Evolutionary conservation across 805 yeast species (phyloP).

Genomic region (Blastobotrys americana): DNA sequence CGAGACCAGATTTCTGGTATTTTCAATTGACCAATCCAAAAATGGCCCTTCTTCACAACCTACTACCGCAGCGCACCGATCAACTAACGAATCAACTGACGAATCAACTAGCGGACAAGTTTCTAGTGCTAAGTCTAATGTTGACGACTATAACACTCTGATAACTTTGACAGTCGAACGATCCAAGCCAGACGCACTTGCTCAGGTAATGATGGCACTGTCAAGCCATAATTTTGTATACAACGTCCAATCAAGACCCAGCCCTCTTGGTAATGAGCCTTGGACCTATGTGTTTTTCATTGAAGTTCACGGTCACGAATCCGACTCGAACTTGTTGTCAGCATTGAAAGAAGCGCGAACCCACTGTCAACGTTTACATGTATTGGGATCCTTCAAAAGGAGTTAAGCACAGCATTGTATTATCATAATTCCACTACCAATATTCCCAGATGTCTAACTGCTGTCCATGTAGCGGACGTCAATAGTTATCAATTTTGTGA

Average conservation of each 20-base stretch:
- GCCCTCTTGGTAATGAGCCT: constrained; percentile 59
- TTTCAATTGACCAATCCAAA: too few relatives aligned
- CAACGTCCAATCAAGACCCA: constrained; percentile 62
- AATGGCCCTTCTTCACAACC: too few relatives aligned
- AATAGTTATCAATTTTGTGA: constrained; percentile 1
- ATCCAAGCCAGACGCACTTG: constrained; percentile 68
- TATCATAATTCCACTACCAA: background rate
- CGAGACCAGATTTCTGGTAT: constrained; percentile 76
- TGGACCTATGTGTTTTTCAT: constrained; percentile 84
- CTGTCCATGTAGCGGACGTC: constrained; percentile 6
- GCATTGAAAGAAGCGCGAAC: constrained; percentile 40
- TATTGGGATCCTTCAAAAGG: constrained; percentile 54
- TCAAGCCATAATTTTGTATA: constrained; percentile 48
- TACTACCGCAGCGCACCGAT: too few relatives aligned
- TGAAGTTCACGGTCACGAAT: constrained; percentile 47
- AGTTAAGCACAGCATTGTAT: constrained; percentile 17
- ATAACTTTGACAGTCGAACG: constrained; percentile 57
- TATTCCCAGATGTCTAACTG: background rate
- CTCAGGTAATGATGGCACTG: constrained; percentile 54
- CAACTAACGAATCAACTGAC: too few relatives aligned
- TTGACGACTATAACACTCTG: constrained; percentile 39
- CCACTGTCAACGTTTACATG: constrained; percentile 43
- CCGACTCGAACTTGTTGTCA: constrained; percentile 9
- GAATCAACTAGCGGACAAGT: constrained; percentile 1
- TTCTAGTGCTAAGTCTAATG: too few relatives aligned